Evolutionary conservation across 192 early-diverging fungal genomes (phyloP).

Genomic region (Bifiguratus adelaidae): DNA sequence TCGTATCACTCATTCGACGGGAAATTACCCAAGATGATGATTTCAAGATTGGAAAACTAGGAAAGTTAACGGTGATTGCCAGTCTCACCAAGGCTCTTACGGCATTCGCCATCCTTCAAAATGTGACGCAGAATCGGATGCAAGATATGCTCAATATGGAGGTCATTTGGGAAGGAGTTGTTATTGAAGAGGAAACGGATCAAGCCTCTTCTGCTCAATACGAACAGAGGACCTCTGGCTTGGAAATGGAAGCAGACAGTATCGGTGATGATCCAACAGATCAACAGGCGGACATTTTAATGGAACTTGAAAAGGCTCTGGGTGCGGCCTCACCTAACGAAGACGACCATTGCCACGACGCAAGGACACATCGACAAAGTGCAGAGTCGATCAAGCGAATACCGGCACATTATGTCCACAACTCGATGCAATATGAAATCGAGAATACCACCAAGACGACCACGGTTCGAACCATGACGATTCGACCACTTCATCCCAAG

Average conservation of each 20-base stretch:
- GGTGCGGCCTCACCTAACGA: neutral
- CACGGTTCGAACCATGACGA: constrained; percentile 13
- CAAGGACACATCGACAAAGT: neutral
- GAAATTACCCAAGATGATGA: constrained; percentile 64
- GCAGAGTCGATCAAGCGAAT: neutral
- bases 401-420: neutral
- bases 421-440: constrained; percentile 13
- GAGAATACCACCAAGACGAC: constrained; percentile 10
- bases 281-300: constrained; percentile 12
- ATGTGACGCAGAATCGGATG: constrained; percentile 57
- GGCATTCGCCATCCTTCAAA: constrained; percentile 78
- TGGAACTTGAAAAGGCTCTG: constrained; percentile 18
- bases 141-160: constrained; percentile 29
- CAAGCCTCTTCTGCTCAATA: constrained; percentile 12
- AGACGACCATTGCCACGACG: neutral
- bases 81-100: constrained; percentile 73
- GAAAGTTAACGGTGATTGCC: constrained; percentile 55
- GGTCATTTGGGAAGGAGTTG: constrained; percentile 49
- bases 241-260: neutral
- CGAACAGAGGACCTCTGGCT: constrained; percentile 1
- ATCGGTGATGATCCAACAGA: constrained; percentile 3
- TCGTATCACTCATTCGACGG: constrained; percentile 66
- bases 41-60: constrained; percentile 45
- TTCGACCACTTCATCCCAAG: constrained; percentile 14
- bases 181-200: constrained; percentile 32